Percentiles rank a stretch among this genome's conserved stretches.
These are phyloP conservation scores for Phyllosticta citrichinensis DNA, from an alignment of 2,329 filamentous ascomycete species.

Conservation along the genomic window DNA sequence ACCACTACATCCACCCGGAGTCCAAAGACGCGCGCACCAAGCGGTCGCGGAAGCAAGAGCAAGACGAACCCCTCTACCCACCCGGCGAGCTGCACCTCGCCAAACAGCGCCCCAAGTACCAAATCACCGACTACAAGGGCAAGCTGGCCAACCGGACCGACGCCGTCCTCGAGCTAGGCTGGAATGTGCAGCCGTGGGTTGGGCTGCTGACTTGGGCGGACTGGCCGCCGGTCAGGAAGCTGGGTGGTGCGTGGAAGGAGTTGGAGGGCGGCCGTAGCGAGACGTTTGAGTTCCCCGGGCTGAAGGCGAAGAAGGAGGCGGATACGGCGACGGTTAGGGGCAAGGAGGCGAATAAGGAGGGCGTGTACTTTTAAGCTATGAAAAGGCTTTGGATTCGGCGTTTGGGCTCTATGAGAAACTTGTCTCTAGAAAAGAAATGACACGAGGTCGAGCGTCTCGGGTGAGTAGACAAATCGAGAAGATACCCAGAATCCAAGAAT, in stretches of 20 bases:
- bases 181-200: conserved; percentile 98
- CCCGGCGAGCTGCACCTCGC: conserved; percentile 67
- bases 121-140: conserved; percentile 82
- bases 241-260: conserved; percentile 53
- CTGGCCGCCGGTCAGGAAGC: conserved; percentile 17
- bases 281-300: conserved; percentile 52
- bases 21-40: conserved; percentile 39
- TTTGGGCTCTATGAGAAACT: neutral
- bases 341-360: conserved; percentile 34
- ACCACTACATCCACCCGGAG: conserved; percentile 46
- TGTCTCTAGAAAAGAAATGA: too few relatives aligned
- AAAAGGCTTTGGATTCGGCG: neutral
- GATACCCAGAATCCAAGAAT: too few relatives aligned
- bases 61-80: conserved; percentile 19
- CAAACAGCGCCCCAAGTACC: conserved; percentile 90
- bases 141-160: conserved; percentile 64
- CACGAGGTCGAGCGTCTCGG: too few relatives aligned
- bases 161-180: conserved; percentile 72
- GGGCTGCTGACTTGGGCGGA: conserved; percentile 72
- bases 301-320: conserved; percentile 51
- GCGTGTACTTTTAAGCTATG: conserved; percentile 3
- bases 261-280: conserved; percentile 56
- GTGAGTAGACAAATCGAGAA: too few relatives aligned
- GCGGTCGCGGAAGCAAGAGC: conserved; percentile 10
- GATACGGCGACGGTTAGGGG: conserved; percentile 40